Evolutionary conservation across 257 asterid species (phyloP), one percentile per base, ranked within the genome.

Genomic region (Scutellaria barbata): DNA sequence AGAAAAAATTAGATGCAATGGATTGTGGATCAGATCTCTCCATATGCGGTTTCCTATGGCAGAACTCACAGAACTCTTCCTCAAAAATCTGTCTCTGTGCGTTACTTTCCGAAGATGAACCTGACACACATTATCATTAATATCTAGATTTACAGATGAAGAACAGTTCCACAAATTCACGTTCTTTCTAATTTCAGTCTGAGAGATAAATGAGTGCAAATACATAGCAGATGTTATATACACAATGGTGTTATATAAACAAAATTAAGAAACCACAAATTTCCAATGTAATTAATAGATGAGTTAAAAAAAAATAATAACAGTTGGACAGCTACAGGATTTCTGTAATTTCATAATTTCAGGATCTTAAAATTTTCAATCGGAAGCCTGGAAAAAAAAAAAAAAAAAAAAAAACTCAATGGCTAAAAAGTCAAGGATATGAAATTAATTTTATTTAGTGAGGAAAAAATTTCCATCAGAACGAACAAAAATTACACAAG

Each of bases 21-120:
- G 99, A 74, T 95, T 95, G 81, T 95, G 99, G 77, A 95, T 87
- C 76, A 95, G 77, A 82, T 95, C 99, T 84, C 99, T 84, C 96
- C 96, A 95, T 66, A 95, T 69, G 72, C 99, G 97, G 74, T 84
- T 89, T 79, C 86, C 87, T 62, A 95, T 80, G 66, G 92, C 85
- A 79, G 96, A 70, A 73, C 79, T 37, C 59, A 95, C 86, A n/a
- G 96, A 80, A 81, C 99, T 95, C 83, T 89, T 89, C 68, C 99
- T 75, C 79, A 91, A 82, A 78, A 91, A 91, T 84, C 99, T 85
- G 89, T 91, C 96, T 71, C 77, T 85, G 68, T 81, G 94, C 56
- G 90, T 84, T 63, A 92, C 92, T 88, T 86, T 87, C 74, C 99
- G 95, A 46, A 94, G 85, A 86, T 94, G 99, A 69, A 94, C 85